A percentile compares a stretch with the other conserved stretches of the same genome.
Evolutionary conservation across 2,329 filamentous ascomycete genomes (phyloP).

Genomic region (Ophiocordyceps robertsii): DNA sequence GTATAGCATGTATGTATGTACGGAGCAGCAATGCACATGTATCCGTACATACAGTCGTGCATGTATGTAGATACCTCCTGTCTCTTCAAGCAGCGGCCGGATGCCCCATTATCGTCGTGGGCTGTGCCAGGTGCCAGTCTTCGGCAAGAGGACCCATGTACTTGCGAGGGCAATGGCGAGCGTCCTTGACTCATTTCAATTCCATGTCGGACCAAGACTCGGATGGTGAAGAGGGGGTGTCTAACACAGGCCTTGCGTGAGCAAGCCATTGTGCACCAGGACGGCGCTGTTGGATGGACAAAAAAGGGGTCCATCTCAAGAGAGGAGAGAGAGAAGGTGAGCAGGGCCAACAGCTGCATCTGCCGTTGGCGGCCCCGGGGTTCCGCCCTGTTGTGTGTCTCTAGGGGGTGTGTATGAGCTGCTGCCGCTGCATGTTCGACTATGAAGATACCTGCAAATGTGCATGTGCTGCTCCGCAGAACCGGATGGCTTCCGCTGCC

Average conservation of each 20-base stretch:
- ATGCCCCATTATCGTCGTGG: too few relatives aligned
- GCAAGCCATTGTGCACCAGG: too few relatives aligned
- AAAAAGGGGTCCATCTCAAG: not conserved
- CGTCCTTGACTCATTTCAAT: too few relatives aligned
- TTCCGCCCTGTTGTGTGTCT: not conserved
- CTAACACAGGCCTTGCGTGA: too few relatives aligned
- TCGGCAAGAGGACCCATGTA: too few relatives aligned
- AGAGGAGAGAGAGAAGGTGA: not conserved
- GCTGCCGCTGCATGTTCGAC: not conserved
- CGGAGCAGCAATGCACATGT: not conserved
- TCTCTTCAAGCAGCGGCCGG: too few relatives aligned
- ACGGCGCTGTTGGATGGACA: too few relatives aligned
- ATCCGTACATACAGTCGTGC: not conserved
- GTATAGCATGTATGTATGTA: not conserved
- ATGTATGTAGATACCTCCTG: not conserved
- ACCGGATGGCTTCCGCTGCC: conserved; percentile 5
- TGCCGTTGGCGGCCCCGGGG: not conserved
- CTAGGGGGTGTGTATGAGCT: not conserved
- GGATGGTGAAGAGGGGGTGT: too few relatives aligned
- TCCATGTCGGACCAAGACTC: too few relatives aligned
- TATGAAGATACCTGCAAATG: too few relatives aligned
- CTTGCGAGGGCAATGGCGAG: too few relatives aligned
- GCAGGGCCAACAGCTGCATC: not conserved
- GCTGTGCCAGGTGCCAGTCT: too few relatives aligned
- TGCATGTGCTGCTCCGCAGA: conserved; percentile 1